phyloP scores from a whole-genome alignment of 2,329 filamentous ascomycete genomes.

The Trichophyton mentagrophytes region DNA sequence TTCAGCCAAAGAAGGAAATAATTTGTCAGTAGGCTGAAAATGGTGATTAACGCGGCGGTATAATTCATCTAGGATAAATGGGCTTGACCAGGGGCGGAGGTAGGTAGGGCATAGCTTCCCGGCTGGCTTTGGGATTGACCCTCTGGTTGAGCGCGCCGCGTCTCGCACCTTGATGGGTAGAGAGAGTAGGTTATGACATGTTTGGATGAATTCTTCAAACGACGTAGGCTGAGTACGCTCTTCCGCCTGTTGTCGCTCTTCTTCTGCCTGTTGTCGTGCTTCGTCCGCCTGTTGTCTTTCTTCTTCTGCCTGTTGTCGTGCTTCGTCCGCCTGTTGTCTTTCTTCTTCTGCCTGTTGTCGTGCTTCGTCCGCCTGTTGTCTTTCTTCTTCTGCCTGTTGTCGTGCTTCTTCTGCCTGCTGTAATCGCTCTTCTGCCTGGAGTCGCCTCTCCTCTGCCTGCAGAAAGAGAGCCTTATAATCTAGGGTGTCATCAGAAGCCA shows the following conservation, averaged over 20 bases:
- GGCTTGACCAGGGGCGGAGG: not conserved
- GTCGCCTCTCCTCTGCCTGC: not conserved
- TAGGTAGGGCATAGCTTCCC: conserved; percentile 1
- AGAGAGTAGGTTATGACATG: conserved; percentile 2
- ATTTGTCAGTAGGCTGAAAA: not conserved
- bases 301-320: not conserved
- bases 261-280: not conserved
- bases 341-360: not conserved
- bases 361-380: too few species aligned
- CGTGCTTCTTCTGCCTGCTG: not conserved
- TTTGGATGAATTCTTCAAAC: not conserved
- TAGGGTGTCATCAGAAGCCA: not conserved
- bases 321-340: not conserved
- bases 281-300: not conserved
- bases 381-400: not conserved
- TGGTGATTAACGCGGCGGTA: not conserved
- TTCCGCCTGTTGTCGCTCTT: not conserved
- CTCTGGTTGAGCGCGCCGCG: not conserved
- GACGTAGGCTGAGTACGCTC: not conserved
- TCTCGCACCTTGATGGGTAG: not conserved
- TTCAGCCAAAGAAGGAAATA: not conserved
- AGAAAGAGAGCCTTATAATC: not conserved
- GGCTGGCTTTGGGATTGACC: conserved; percentile 1
- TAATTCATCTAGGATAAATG: not conserved
- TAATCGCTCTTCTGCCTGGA: not conserved